Base-by-base conservation (phyloP, 2,329 filamentous ascomycete genomes). In the Aspergillus niger region DNA sequence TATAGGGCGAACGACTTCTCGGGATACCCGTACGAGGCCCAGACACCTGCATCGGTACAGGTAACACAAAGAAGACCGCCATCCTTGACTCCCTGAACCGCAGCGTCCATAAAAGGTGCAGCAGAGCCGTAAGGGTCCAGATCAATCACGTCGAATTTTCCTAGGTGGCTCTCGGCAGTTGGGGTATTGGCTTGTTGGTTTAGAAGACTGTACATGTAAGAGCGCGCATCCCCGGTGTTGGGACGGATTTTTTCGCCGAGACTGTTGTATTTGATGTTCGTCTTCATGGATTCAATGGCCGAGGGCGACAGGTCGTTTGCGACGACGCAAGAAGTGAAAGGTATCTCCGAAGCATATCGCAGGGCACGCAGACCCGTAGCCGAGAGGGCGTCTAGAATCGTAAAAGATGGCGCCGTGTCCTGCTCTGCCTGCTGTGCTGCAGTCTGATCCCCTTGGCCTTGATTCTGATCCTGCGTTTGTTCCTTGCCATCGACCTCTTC, bases 1-100 rank as follows among this genome's bases (percentile, higher is more conserved):
- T 99, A 99, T n/a, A 97, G 82, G 1, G 94, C 89, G 74, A 89
- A 99, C 3, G 92, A 87, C 81, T 99, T 99, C 75, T 99, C 95
- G 2, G 91, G 88, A 72, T 98, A 99, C 58, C 93, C 92, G 67
- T 91, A 91, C 0, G 94, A 97, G 1, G 94, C 94, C 85, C 93
- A 99, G 2, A 99, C 91, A 8, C 91, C 92, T 8, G 94, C 93
- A 75, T 99, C 95, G 0, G 95, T 99, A 77, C 95, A 99, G 1
- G 95, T 99, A 5, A 99, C 90, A 74, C 93, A 97, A 4, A 99
- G 83, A 41, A 99, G 82, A 3, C 95, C 95, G 1, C 94, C 94
- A 68, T 97, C 91, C 65, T 90, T 87, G 7, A 97, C 85, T 1
- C 91, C 87, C 77, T 97, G 93, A 8, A 99, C 82, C 1, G 95